A percentile compares a stretch with the other conserved stretches of the same genome.
Evolutionary conservation across 2,329 filamentous ascomycete genomes (phyloP).

Genomic region (Stachybotrys echinatus): DNA sequence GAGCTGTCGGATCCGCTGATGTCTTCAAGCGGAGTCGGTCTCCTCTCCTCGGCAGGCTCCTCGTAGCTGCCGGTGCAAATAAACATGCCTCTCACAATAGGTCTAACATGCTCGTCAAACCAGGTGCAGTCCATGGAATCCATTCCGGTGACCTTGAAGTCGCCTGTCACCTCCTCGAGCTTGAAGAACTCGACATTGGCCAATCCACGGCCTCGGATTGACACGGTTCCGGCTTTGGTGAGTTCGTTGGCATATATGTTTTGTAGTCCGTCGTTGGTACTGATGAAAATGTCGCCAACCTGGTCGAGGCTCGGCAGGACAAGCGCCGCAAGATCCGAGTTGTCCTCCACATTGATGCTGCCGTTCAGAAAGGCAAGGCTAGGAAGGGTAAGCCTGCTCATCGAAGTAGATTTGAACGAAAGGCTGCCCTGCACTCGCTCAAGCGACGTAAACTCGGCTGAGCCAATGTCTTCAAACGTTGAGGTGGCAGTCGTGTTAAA

Average conservation of each 20-base stretch:
- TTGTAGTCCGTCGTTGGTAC: slow-evolving; percentile 14
- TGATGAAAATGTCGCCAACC: slow-evolving; percentile 14
- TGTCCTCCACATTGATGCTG: slow-evolving; percentile 16
- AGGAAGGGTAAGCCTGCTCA: slow-evolving; percentile 16
- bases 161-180: slow-evolving; percentile 17
- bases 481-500: slow-evolving; percentile 17
- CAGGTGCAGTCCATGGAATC: slow-evolving; percentile 22
- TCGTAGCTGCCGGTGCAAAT: slow-evolving; percentile 17
- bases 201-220: slow-evolving; percentile 13
- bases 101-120: slow-evolving; percentile 20
- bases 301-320: slow-evolving; percentile 15
- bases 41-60: slow-evolving; percentile 12
- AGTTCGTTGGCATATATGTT: slow-evolving; percentile 21
- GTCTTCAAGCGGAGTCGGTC: slow-evolving; percentile 18
- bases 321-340: slow-evolving; percentile 14
- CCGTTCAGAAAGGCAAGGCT: slow-evolving; percentile 16
- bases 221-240: slow-evolving; percentile 16
- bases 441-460: slow-evolving; percentile 16
- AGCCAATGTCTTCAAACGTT: slow-evolving; percentile 10
- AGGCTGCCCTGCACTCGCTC: slow-evolving; percentile 15
- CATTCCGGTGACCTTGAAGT: slow-evolving; percentile 17
- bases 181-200: slow-evolving; percentile 20
- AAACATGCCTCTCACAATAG: slow-evolving; percentile 17
- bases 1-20: neutral
- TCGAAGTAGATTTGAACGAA: slow-evolving; percentile 12